A percentile compares a stretch with the other conserved stretches of the same genome.
Evolutionary conservation across 306 rosid species (phyloP).

Genomic region (Castanea crenata): DNA sequence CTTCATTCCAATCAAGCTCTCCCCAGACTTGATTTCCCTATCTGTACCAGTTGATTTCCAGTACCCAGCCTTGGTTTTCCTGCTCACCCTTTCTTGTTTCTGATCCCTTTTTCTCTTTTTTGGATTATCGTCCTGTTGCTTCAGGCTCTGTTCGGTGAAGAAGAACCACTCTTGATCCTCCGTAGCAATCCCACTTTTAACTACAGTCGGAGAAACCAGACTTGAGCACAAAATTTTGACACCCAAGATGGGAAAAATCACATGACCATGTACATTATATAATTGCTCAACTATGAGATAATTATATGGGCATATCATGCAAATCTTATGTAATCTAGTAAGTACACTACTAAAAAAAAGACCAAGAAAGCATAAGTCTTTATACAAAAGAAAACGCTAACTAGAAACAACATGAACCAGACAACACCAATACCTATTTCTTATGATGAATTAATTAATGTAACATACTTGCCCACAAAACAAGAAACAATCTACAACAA

Average conservation of each 20-base stretch:
- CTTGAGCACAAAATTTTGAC: neutral
- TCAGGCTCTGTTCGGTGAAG: constrained; percentile 85
- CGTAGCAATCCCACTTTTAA: constrained; percentile 58
- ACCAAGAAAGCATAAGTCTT: too few relatives aligned
- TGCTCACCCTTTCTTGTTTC: constrained; percentile 50
- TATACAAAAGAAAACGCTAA: too few relatives aligned
- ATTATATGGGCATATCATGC: too few relatives aligned
- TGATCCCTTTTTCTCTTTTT: too few relatives aligned
- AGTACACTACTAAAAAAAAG: neutral
- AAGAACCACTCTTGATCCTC: constrained; percentile 96
- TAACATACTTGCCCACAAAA: too few relatives aligned
- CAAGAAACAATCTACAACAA: too few relatives aligned
- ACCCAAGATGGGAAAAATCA: neutral
- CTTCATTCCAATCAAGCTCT: constrained; percentile 77
- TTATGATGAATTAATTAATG: too few relatives aligned
- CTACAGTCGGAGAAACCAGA: constrained; percentile 33
- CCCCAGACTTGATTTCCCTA: constrained; percentile 66
- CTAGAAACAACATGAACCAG: too few relatives aligned
- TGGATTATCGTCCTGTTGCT: constrained; percentile 59
- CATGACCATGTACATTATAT: too few relatives aligned
- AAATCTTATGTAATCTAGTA: neutral
- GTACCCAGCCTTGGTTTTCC: constrained; percentile 75
- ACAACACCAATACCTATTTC: too few relatives aligned
- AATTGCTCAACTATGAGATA: too few relatives aligned
- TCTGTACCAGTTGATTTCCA: constrained; percentile 99